Evolutionary conservation across 78 protist species (phyloP), one percentile per base, ranked within the genome.

Genomic region (Ministeria vibrans): DNA sequence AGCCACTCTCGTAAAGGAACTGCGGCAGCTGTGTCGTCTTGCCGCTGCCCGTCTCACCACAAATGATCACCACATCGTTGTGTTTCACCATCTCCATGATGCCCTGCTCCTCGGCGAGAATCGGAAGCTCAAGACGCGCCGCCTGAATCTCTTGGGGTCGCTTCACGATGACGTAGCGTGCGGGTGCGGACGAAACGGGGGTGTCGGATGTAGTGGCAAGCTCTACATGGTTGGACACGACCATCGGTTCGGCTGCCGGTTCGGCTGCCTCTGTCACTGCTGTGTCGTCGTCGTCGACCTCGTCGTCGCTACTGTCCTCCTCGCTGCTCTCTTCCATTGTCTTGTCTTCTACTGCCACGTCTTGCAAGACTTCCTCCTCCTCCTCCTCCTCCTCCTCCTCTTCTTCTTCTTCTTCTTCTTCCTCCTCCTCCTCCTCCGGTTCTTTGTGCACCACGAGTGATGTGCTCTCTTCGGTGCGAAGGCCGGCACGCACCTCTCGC

Each of bases 11-110:
- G 78, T 83, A 89, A 36, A 96, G 73, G 77, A 93, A 92, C 82
- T 96, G 99, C 34, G 98, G 98, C 22, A 94, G 27, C 86, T 92
- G 94, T 45, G 97, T 95, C 18, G 96, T 90, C 83, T 92, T 93
- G 39, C 98, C 98, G 36, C 68, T 34, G 3, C 99, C 99, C 20
- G 99, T 96, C 68, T 78, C 93, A 25, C 97, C 98, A 44, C 88
- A 85, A 25, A 95, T 15, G 45, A 96, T 0, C 5, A 90, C 20
- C 6, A 94, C 87, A 53, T 90, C 87, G 85, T 88, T 51, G 32
- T 83, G 90, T n/a, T 27, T 39, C 27, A 98, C 30, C 28, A 88
- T 80, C 44, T 98, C 98, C 78, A 98, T 84, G 18, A 98, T 87
- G 66, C 30, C 66, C 63, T 83, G 92, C 79, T 92, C 97, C 87